Conservation (phyloP, 208 protist genomes). For the Leishmania guyanensis region DNA sequence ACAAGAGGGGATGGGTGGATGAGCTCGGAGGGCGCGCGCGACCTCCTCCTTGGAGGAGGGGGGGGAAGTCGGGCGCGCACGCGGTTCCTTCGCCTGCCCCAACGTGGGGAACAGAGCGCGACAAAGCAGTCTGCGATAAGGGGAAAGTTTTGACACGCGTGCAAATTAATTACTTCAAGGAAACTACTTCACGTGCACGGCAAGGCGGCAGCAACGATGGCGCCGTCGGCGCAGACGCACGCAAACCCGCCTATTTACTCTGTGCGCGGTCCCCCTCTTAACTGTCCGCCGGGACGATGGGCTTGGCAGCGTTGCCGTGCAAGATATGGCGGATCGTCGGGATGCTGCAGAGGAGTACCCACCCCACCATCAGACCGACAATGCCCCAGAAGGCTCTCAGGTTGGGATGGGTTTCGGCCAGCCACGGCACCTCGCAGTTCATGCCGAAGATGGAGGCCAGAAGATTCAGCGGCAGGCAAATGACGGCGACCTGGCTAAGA, state of each 20-base stretch:
- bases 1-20: too few relatives aligned
- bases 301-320: slow-evolving; percentile 42
- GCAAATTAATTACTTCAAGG: not conserved
- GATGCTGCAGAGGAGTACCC: slow-evolving; percentile 61
- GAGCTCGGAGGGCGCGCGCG: not conserved
- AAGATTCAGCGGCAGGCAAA: slow-evolving; percentile 88
- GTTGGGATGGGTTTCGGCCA: slow-evolving; percentile 50
- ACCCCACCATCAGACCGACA: slow-evolving; percentile 60
- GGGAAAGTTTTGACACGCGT: not conserved
- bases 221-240: not conserved
- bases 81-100: too few relatives aligned
- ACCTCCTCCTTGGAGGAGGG: not conserved
- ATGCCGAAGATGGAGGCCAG: slow-evolving; percentile 89
- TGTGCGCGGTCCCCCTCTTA: slow-evolving; percentile 10
- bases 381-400: slow-evolving; percentile 71
- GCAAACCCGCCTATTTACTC: not conserved
- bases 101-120: not conserved
- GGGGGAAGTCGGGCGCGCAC: not conserved
- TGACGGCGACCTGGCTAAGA: slow-evolving; percentile 73
- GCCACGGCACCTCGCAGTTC: slow-evolving; percentile 89
- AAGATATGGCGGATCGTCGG: slow-evolving; percentile 49
- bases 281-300: slow-evolving; percentile 57
- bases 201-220: not conserved
- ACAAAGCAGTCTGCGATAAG: not conserved
- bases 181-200: not conserved